Evolutionary conservation across 495 filamentous ascomycete species (phyloP), one percentile per base, ranked within the genome.

Genomic region (Penicillium daleae): DNA sequence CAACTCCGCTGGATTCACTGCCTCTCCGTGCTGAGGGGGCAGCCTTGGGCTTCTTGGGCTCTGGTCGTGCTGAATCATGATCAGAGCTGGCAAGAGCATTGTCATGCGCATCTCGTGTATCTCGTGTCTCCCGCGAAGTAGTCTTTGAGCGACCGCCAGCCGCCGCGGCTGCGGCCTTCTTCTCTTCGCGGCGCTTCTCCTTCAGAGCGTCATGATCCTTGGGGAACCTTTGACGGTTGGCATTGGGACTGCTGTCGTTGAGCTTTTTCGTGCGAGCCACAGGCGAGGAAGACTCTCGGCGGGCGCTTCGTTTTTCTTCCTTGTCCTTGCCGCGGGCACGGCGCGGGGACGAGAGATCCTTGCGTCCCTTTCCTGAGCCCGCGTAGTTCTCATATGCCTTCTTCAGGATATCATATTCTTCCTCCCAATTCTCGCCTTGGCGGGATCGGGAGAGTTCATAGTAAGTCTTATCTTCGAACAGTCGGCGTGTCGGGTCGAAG

Each of bases 351-450:
- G 68, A 50, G 6, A 76, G 72, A 19, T 70, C 66, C 42, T 78
- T 82, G 31, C 77, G 74, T 19, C 65, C 68, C 57, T 81, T 80
- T 46, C 72, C 76, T 61, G 57, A 76, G 68, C 75, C 83, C 17
- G 57, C 32, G 67, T 83, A 85, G 22, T 86, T 84, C 42, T 97
- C 90, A 63, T 89, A 94, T 6, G 92, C 90, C 37, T 86, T 79
- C 71, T 92, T 91, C 49, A 99, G 75, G 49, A 96, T 76, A n/a
- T 90, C 83, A 56, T 89, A 86, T 72, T 99, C 95, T 64, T 93
- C 88, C 70, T 93, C 87, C 94, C 93, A 97, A 56, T 89, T 86
- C 39, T 92, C 90, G 1, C 95, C 93, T 57, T 87, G 86, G 40
- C 92, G 87, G 33, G 90, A 87, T 60, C 87, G 84, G 17, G 95